phyloP scores from a whole-genome alignment of 441 rosid genomes.

The Hypseocharis bilobata region DNA sequence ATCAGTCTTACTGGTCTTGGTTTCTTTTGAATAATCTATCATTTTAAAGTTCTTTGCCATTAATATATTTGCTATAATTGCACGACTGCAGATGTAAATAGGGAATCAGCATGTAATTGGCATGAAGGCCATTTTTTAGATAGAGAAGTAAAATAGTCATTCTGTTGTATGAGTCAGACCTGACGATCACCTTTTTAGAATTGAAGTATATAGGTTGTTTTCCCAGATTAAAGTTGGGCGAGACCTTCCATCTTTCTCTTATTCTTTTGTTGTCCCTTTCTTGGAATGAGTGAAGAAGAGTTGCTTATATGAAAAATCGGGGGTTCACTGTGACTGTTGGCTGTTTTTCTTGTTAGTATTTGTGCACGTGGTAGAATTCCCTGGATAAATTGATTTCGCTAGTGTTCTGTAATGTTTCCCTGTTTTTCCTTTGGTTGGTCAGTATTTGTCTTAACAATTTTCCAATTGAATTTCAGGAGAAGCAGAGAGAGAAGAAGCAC shows the following conservation, averaged over 20 bases:
- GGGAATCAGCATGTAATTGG: background rate
- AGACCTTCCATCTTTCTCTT: background rate
- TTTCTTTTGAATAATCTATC: too few species aligned
- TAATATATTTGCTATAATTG: background rate
- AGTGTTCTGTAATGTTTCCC: background rate
- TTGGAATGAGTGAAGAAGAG: background rate
- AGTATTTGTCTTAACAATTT: background rate
- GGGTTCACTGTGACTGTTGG: background rate
- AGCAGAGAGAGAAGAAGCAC: conserved; percentile 31
- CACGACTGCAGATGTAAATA: background rate
- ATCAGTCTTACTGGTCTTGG: background rate
- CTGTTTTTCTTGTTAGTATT: background rate
- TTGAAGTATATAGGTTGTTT: background rate
- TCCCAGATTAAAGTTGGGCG: background rate
- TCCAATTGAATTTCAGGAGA: conserved; percentile 27
- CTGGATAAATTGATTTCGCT: background rate
- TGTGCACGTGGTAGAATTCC: background rate
- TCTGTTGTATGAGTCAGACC: background rate
- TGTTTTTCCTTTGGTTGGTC: background rate
- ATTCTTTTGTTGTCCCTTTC: background rate
- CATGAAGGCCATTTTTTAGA: background rate
- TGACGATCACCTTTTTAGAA: background rate
- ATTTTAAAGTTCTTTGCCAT: too few species aligned
- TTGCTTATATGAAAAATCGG: background rate
- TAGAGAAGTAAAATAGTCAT: background rate